These are phyloP conservation scores for Logfia minima DNA, from an alignment of 129 eudicot species.

Conservation along the genomic window DNA sequence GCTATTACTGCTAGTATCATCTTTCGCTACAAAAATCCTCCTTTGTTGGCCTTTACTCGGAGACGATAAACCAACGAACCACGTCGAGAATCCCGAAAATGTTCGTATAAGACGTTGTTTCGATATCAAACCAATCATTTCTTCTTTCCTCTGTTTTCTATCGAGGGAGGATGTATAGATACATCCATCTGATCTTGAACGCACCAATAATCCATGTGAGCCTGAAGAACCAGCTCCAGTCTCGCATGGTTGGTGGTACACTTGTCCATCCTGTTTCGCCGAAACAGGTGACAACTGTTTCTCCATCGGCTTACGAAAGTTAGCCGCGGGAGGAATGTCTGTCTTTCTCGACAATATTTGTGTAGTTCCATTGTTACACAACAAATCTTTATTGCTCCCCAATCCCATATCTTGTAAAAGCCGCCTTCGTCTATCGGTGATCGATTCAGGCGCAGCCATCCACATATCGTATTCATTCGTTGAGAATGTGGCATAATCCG, in stretches of 20 bases:
- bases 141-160: constrained; percentile 10
- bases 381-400: constrained; percentile 53
- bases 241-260: not conserved
- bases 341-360: not conserved
- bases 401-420: constrained; percentile 85
- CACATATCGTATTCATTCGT: constrained; percentile 59
- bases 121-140: constrained; percentile 25
- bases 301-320: constrained; percentile 1
- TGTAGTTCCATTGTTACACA: constrained; percentile 26
- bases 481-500: constrained; percentile 24
- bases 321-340: not conserved
- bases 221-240: constrained; percentile 9
- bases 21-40: constrained; percentile 15
- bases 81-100: constrained; percentile 2
- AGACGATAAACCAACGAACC: constrained; percentile 19
- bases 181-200: constrained; percentile 26
- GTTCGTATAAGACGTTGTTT: constrained; percentile 30
- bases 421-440: constrained; percentile 65
- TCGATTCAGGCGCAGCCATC: constrained; percentile 76
- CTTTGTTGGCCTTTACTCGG: constrained; percentile 9
- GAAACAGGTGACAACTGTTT: constrained; percentile 15
- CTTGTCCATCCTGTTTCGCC: constrained; percentile 5
- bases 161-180: constrained; percentile 9
- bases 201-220: constrained; percentile 2
- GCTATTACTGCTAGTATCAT: not conserved